Conservation (phyloP, 257 asterid species). For the Buddleja alternifolia region DNA sequence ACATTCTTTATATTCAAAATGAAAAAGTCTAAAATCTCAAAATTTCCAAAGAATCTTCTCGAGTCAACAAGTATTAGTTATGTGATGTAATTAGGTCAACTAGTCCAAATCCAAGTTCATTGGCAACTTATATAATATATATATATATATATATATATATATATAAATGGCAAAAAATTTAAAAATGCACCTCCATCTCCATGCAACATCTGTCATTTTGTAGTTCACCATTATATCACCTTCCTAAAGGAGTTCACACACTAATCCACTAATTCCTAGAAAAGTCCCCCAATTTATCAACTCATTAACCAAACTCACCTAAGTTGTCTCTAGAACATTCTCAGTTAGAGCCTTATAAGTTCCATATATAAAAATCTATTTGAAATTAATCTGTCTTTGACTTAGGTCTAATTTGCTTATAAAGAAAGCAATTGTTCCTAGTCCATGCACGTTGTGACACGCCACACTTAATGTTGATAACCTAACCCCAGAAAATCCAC, state of each 20-base stretch:
- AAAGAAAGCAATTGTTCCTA: slow-evolving; percentile 35
- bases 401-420: slow-evolving; percentile 35
- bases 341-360: background rate
- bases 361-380: background rate
- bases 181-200: background rate
- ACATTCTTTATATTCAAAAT: no score
- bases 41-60: no score
- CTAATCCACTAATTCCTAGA: no score
- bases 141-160: no score
- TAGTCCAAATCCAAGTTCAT: no score
- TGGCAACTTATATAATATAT: no score
- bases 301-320: slow-evolving; percentile 50
- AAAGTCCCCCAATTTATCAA: slow-evolving; percentile 27
- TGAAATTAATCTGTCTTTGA: slow-evolving; percentile 25
- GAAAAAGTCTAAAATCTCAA: no score
- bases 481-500: slow-evolving; percentile 56
- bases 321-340: slow-evolving; percentile 34
- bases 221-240: slow-evolving; percentile 39
- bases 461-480: slow-evolving; percentile 48
- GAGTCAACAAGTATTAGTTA: no score
- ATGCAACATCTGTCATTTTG: slow-evolving; percentile 12
- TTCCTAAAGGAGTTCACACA: slow-evolving; percentile 17
- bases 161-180: no score
- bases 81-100: no score
- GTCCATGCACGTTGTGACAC: slow-evolving; percentile 56